A percentile compares a stretch with the other conserved stretches of the same genome.
These are phyloP conservation scores for Mortierella antarctica DNA, from an alignment of 192 early-diverging fungal genomes.

Conservation along the genomic window DNA sequence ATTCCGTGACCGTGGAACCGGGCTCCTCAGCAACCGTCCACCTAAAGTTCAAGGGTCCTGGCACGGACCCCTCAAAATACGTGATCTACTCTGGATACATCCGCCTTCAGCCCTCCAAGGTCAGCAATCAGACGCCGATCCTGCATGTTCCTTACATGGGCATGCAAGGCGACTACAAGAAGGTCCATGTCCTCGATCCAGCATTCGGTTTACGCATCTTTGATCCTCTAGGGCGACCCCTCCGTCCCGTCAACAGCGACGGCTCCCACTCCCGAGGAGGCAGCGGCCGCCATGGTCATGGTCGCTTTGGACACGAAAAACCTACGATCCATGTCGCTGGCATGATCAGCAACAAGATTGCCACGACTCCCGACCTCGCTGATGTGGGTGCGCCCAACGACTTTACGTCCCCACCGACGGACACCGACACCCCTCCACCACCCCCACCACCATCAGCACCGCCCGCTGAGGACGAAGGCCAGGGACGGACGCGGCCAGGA, in stretches of 20 bases:
- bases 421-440: no score
- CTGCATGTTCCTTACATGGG: constrained; percentile 53
- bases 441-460: no score
- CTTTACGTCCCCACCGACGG: no score
- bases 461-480: neutral
- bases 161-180: constrained; percentile 47
- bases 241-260: neutral
- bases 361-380: no score
- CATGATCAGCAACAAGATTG: constrained; percentile 2
- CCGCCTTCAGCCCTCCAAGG: constrained; percentile 22
- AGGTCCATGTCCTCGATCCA: constrained; percentile 25
- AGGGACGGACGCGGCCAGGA: neutral
- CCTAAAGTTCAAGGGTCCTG: constrained; percentile 49
- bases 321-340: neutral
- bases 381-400: neutral
- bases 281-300: neutral
- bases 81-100: constrained; percentile 45
- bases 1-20: constrained; percentile 43
- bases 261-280: neutral
- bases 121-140: constrained; percentile 19
- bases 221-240: constrained; percentile 20
- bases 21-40: constrained; percentile 16
- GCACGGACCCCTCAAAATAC: constrained; percentile 52
- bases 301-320: constrained; percentile 2
- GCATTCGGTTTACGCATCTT: constrained; percentile 35